These are phyloP conservation scores for Westerdykella aurantiaca DNA, from an alignment of 2,329 filamentous ascomycete species.

Conservation along the genomic window DNA sequence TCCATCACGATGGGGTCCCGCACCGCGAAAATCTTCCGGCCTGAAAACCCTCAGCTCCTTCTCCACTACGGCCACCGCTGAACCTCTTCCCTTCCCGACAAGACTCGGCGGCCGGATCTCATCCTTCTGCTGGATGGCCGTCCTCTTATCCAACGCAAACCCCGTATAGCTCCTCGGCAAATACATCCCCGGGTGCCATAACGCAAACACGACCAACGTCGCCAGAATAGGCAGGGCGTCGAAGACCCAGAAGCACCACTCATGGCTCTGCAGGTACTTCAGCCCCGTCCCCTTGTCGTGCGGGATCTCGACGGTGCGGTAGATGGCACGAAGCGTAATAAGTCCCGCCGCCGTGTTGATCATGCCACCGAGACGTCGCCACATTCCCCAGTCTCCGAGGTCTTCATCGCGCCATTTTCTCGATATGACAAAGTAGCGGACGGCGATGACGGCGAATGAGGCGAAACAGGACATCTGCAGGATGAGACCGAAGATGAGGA, in stretches of 20 bases:
- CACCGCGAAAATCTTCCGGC: slow-evolving; percentile 19
- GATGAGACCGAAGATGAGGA: slow-evolving; percentile 44
- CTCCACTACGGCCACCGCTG: too few relatives aligned
- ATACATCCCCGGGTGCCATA: slow-evolving; percentile 44
- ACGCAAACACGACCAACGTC: slow-evolving; percentile 46
- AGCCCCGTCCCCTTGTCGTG: slow-evolving; percentile 42
- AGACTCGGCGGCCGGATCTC: slow-evolving; percentile 17
- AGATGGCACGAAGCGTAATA: slow-evolving; percentile 47
- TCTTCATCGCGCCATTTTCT: slow-evolving; percentile 25
- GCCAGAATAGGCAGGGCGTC: slow-evolving; percentile 47
- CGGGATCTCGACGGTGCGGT: slow-evolving; percentile 50
- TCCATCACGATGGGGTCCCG: slow-evolving; percentile 1
- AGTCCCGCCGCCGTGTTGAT: slow-evolving; percentile 30
- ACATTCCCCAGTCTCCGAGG: slow-evolving; percentile 33
- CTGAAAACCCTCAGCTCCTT: slow-evolving; percentile 15
- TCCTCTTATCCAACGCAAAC: slow-evolving; percentile 22
- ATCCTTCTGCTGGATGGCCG: slow-evolving; percentile 30
- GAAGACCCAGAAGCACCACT: slow-evolving; percentile 51
- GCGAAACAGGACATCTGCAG: slow-evolving; percentile 49
- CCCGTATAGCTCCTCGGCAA: slow-evolving; percentile 29
- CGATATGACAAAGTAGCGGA: slow-evolving; percentile 32
- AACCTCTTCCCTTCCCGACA: slow-evolving; percentile 5
- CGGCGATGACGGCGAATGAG: slow-evolving; percentile 42
- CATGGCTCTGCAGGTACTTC: slow-evolving; percentile 46
- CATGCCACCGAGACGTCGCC: slow-evolving; percentile 29